Evolutionary conservation across 176 grass and related monocot genomes (phyloP), one percentile per base, ranked within the genome.

Genomic region (Ensete ventricosum): DNA sequence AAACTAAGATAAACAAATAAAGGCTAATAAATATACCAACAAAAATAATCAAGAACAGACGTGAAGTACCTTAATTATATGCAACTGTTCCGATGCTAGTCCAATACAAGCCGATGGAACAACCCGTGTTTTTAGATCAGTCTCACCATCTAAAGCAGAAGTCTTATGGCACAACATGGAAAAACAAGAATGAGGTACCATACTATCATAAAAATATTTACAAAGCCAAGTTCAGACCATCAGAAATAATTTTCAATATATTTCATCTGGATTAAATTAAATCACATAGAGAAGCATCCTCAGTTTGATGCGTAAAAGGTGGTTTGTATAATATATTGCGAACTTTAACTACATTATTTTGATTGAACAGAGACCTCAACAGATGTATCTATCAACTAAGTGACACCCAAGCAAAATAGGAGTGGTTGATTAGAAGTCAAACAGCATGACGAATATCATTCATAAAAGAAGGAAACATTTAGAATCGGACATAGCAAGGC

Each of bases 111-210:
- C 70, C 55, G 87, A 64, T 67, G 90, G 87, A 85, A 97, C 8
- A 63, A 76, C 53, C 83, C 85, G 82, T 55, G 89, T 92, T 82
- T 97, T 97, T 71, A 97, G 82, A 78, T 97, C 93, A 75, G 84
- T 92, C 90, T 97, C 93, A 80, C 93, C 93, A 88, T 96, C 93
- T 76, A 96, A 82, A 84, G 89, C 89, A 88, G 93, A 70, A 76
- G 90, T 96, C 93, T 96, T 80, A 78, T 67, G 50, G 76, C 69
- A 64, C 1, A 79, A 79, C 57, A 43, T 23, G 17, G 26, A 79
- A 23, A 69, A 48, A 8, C 58, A 52, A 23, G 11, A 64, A 48
- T 23, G 64, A 52, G 62, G 59, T 17, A 11, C 19, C 51, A 16
- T 43, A 17, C 14, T 50, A 50, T 17, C 19, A 70, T 70, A 70